phyloP scores from a whole-genome alignment of 495 filamentous ascomycete genomes.

The Penicillium tannophilum region DNA sequence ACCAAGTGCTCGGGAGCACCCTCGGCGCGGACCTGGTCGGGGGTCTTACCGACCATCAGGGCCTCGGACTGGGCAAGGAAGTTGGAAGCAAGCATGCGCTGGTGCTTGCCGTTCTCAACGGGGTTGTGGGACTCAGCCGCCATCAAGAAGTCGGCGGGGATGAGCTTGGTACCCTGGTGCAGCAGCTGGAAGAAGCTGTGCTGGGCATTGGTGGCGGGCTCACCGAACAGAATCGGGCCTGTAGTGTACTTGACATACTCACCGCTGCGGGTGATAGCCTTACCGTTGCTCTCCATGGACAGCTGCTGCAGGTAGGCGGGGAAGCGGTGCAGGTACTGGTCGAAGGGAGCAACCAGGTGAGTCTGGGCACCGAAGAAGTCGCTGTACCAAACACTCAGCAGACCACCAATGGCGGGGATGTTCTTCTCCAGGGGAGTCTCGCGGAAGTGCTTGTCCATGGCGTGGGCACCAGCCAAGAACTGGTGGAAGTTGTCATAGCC shows the following conservation, averaged over 20 bases:
- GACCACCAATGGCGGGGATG: constrained; percentile 88
- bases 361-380: constrained; percentile 98
- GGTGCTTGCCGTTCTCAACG: constrained; percentile 85
- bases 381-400: constrained; percentile 97
- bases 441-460: constrained; percentile 98
- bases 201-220: constrained; percentile 98
- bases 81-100: constrained; percentile 98
- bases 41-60: constrained; percentile 96
- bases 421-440: constrained; percentile 89
- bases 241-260: constrained; percentile 97
- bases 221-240: constrained; percentile 91
- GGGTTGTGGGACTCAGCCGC: constrained; percentile 97
- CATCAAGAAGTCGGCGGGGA: constrained; percentile 96
- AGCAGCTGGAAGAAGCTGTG: constrained; percentile 99
- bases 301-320: constrained; percentile 98
- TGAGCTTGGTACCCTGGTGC: constrained; percentile 98
- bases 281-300: constrained; percentile 99
- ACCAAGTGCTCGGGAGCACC: constrained; percentile 81
- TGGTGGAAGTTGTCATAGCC: constrained; percentile 97
- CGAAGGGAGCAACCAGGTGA: constrained; percentile 95
- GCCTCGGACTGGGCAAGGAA: constrained; percentile 98
- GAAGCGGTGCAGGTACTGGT: constrained; percentile 99
- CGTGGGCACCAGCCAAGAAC: constrained; percentile 92
- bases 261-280: constrained; percentile 89
- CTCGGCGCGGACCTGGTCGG: constrained; percentile 86